These are phyloP conservation scores for Samsoniella hepiali DNA, from an alignment of 2,329 filamentous ascomycete species.

Conservation along the genomic window DNA sequence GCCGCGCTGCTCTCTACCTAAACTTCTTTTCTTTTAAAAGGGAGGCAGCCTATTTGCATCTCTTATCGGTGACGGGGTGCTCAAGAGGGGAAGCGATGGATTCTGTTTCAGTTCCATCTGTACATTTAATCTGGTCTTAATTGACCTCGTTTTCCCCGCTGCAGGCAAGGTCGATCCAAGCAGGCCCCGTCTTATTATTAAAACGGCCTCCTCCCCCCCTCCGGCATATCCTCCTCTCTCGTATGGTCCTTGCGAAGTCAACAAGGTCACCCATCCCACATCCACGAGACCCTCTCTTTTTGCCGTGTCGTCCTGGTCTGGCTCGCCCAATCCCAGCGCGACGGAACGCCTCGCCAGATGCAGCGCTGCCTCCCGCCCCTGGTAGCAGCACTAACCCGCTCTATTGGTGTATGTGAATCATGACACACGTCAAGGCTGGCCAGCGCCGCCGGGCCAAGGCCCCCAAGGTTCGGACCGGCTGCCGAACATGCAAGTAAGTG, in stretches of 20 bases:
- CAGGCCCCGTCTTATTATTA: constrained; percentile 15
- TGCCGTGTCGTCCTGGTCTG: too few relatives aligned
- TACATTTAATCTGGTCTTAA: background rate
- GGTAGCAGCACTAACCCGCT: background rate
- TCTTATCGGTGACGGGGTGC: background rate
- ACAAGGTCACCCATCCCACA: background rate
- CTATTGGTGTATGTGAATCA: constrained; percentile 1
- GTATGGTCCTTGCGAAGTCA: background rate
- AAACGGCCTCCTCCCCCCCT: constrained; percentile 7
- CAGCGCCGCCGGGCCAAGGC: constrained; percentile 17
- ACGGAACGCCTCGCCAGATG: background rate
- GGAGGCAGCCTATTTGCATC: background rate
- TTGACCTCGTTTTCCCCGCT: background rate
- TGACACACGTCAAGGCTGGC: constrained; percentile 19
- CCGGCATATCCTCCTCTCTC: background rate
- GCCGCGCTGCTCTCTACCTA: background rate
- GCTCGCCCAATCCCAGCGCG: background rate
- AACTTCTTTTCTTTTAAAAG: background rate
- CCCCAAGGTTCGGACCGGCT: constrained; percentile 19
- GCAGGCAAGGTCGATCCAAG: constrained; percentile 8
- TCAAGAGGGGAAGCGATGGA: background rate
- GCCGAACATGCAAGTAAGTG: constrained; percentile 20
- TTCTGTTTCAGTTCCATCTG: background rate
- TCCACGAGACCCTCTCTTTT: background rate
- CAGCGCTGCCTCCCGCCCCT: background rate